These are phyloP conservation scores for Mucuna pruriens DNA, from an alignment of 306 rosid genomes.

Conservation along the genomic window DNA sequence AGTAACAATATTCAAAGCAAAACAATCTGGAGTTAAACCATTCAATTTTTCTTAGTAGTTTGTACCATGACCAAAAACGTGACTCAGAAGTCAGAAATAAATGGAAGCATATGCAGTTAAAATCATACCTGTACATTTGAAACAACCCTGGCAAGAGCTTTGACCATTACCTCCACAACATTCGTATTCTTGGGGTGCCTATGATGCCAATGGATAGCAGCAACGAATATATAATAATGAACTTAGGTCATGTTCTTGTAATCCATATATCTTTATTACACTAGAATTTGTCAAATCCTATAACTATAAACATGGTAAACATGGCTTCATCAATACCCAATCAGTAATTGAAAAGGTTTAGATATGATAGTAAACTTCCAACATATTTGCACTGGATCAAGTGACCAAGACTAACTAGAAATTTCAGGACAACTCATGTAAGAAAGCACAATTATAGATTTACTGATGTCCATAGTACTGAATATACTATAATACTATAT, in stretches of 20 bases:
- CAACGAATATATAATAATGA: not conserved
- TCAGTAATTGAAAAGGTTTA: not conserved
- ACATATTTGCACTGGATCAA: not conserved
- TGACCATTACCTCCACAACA: conserved; percentile 95
- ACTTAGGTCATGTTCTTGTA: not conserved
- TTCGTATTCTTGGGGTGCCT: conserved; percentile 97
- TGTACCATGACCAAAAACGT: conserved; percentile 11
- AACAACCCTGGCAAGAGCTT: conserved; percentile 95
- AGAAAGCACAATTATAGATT: not conserved
- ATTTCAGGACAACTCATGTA: conserved; percentile 7
- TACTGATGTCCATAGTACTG: not conserved
- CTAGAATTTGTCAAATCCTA: not conserved
- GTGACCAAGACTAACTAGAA: not conserved
- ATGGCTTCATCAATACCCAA: not conserved
- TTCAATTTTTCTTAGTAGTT: conserved; percentile 24
- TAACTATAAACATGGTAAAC: not conserved
- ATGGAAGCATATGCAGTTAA: conserved; percentile 25
- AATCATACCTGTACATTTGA: conserved; percentile 80
- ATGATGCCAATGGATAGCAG: conserved; percentile 37
- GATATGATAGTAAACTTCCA: conserved; percentile 18
- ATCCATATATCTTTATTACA: not conserved
- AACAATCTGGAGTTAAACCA: conserved; percentile 17
- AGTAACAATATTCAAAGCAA: conserved; percentile 26
- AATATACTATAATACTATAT: not conserved
- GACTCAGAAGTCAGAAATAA: not conserved